Evolutionary conservation across 257 asterid genomes (phyloP).

Genomic region (Fraxinus pennsylvanica): DNA sequence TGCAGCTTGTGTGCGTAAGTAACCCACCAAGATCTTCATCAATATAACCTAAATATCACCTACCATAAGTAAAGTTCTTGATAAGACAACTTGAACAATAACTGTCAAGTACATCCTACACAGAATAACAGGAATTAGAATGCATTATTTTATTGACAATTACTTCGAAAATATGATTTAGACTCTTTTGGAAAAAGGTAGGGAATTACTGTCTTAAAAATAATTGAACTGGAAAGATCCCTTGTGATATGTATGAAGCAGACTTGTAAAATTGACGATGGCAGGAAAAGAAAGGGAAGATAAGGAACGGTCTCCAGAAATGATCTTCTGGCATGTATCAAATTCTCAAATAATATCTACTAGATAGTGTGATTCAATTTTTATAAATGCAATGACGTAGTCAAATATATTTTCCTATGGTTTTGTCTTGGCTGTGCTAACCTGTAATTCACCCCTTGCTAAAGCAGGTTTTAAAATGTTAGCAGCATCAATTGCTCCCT

Average conservation of each 20-base stretch:
- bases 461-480: slow-evolving; percentile 93
- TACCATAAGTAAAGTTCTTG: background rate
- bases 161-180: background rate
- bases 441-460: slow-evolving; percentile 97
- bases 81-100: background rate
- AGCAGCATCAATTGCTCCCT: slow-evolving; percentile 97
- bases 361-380: background rate
- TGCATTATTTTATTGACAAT: background rate
- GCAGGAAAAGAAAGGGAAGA: background rate
- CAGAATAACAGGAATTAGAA: background rate
- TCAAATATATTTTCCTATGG: background rate
- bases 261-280: slow-evolving; percentile 8
- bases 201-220: background rate
- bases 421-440: slow-evolving; percentile 26
- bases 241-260: background rate
- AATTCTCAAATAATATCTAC: background rate
- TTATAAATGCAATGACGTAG: background rate
- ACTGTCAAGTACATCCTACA: background rate
- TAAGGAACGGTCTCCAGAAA: background rate
- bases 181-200: background rate
- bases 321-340: background rate
- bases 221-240: background rate
- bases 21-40: background rate
- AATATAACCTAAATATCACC: background rate
- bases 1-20: background rate